Evolutionary conservation across 345 rosid species (phyloP).

Genomic region (Moricandia moricandioides): DNA sequence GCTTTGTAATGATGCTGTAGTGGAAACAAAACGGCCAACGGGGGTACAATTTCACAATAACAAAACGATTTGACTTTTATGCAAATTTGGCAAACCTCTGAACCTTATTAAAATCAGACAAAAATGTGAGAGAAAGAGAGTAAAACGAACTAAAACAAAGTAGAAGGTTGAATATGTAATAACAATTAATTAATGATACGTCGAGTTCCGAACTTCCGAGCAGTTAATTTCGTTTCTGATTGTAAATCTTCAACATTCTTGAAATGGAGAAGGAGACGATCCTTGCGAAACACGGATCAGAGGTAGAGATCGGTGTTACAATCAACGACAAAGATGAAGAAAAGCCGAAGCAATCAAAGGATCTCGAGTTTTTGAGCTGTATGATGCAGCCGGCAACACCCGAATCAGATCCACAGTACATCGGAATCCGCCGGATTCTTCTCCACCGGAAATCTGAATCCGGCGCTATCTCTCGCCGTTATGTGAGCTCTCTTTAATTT

Average conservation of each 20-base stretch:
- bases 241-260: neutral
- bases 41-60: too few species aligned
- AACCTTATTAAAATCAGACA: neutral
- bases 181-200: neutral
- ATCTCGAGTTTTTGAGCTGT: conserved; percentile 72
- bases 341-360: conserved; percentile 35
- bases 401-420: conserved; percentile 62
- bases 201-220: neutral
- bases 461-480: conserved; percentile 55
- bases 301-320: conserved; percentile 19
- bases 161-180: neutral
- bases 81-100: neutral
- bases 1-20: too few species aligned
- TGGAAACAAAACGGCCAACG: too few species aligned
- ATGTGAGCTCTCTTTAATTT: conserved; percentile 40
- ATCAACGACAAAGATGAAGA: conserved; percentile 21
- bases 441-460: conserved; percentile 74
- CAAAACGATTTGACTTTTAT: too few species aligned
- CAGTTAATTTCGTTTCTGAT: conserved; percentile 5
- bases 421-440: conserved; percentile 84
- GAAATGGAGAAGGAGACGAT: conserved; percentile 42
- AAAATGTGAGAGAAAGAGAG: neutral
- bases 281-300: conserved; percentile 23
- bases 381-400: conserved; percentile 67
- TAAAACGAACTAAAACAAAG: neutral